phyloP scores from a whole-genome alignment of 805 yeast species.

The Pichia ethanolica region DNA sequence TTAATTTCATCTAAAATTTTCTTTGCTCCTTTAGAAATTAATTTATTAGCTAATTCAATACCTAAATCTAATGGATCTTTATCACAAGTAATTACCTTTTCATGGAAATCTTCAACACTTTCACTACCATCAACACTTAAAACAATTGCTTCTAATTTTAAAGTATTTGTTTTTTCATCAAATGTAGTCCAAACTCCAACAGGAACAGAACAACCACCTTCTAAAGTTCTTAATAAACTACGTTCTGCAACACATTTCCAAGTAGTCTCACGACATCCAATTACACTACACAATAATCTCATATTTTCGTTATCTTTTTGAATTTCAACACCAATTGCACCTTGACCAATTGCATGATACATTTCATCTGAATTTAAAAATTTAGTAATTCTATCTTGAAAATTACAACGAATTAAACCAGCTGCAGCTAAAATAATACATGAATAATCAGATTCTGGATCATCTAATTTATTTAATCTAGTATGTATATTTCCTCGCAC shows the following conservation, averaged over 20 bases:
- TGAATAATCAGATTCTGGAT: conserved; percentile 42
- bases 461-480: conserved; percentile 74
- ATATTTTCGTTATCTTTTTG: conserved; percentile 58
- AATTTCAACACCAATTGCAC: conserved; percentile 91
- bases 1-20: conserved; percentile 74
- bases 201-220: conserved; percentile 98
- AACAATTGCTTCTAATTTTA: conserved; percentile 63
- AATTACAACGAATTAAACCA: conserved; percentile 69
- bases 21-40: conserved; percentile 76
- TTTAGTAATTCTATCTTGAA: conserved; percentile 69
- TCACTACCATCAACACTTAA: conserved; percentile 78
- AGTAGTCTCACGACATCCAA: conserved; percentile 61
- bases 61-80: conserved; percentile 72
- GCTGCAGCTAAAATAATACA: conserved; percentile 91
- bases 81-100: conserved; percentile 28
- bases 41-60: conserved; percentile 51
- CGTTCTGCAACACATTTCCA: conserved; percentile 84
- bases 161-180: conserved; percentile 32
- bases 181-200: conserved; percentile 74
- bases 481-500: conserved; percentile 84
- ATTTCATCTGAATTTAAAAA: conserved; percentile 66
- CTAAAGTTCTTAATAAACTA: conserved; percentile 75
- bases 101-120: conserved; percentile 51
- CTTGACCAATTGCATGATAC: conserved; percentile 98
- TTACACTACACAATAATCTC: conserved; percentile 49